Base-by-base conservation (phyloP, 257 asterid species). In the Nemophila menziesii region DNA sequence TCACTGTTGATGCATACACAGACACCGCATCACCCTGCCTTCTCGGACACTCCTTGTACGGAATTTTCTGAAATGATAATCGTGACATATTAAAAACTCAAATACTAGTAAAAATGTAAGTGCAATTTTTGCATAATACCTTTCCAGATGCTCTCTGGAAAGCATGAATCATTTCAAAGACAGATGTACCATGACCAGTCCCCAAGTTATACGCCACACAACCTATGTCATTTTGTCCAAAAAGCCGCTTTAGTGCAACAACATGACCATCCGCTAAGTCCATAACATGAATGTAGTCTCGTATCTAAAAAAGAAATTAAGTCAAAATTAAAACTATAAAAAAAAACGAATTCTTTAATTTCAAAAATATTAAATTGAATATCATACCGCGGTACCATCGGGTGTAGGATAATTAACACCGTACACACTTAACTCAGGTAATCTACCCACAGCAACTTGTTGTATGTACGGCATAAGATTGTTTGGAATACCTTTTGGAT, bases 271-370 rank as follows among this genome's bases (percentile, higher is more conserved):
- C 96, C 5, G 98, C 98, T 49, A 89, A 69, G 70, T 89, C 98
- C 96, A 84, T 81, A 17, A 89, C 98, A 64, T 89, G 98, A 63
- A 89, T 89, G 71, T 89, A 89, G 52, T 89, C 98, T 48, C 98
- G 74, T 26, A 89, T 62, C 98, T 89, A 78, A 53, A 52, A 46
- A 62, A 56, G 22, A 17, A 8, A 4, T 26, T 26, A 29, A 33
- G 20, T n/a, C 5, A 13, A 33, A 11, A 8, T 1, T 12, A 3
- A 21, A 41, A 29, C 20, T 8, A 0, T 23, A 24, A 24, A n/a
- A n/a, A n/a, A n/a, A n/a, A n/a, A n/a, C n/a, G n/a, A n/a, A n/a
- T n/a, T n/a, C n/a, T n/a, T n/a, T n/a, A n/a, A n/a, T n/a, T n/a
- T n/a, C n/a, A n/a, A n/a, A n/a, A n/a, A n/a, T n/a, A 11, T 6